These are phyloP conservation scores for Torulaspora pretoriensis DNA, from an alignment of 1,139 yeast species.

Conservation along the genomic window DNA sequence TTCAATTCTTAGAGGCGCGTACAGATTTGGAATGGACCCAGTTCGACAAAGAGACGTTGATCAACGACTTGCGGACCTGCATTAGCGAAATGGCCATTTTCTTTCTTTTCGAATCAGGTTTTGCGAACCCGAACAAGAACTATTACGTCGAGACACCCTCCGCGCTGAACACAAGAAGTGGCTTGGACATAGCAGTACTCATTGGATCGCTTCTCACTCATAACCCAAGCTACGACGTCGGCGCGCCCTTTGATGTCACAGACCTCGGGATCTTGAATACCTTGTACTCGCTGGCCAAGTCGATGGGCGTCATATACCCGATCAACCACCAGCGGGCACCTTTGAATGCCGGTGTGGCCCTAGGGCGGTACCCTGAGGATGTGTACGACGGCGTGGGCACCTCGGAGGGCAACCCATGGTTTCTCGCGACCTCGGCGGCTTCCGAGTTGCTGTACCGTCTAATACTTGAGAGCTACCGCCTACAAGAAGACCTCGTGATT, in stretches of 20 bases:
- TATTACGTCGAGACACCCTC: slow-evolving; percentile 69
- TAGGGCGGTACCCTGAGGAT: slow-evolving; percentile 95
- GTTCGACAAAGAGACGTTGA: slow-evolving; percentile 3
- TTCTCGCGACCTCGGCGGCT: slow-evolving; percentile 78
- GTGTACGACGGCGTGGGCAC: slow-evolving; percentile 74
- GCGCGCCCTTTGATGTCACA: slow-evolving; percentile 57
- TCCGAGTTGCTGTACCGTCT: slow-evolving; percentile 45
- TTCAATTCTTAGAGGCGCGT: slow-evolving; percentile 41
- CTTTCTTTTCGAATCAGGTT: slow-evolving; percentile 45
- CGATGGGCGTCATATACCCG: slow-evolving; percentile 72
- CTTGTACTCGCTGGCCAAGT: slow-evolving; percentile 51
- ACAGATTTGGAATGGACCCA: neutral
- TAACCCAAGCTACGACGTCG: slow-evolving; percentile 40
- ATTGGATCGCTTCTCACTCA: slow-evolving; percentile 67
- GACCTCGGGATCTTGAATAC: slow-evolving; percentile 56
- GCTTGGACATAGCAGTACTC: slow-evolving; percentile 76
- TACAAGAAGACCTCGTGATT: slow-evolving; percentile 38
- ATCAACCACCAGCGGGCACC: slow-evolving; percentile 53
- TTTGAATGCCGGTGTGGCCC: slow-evolving; percentile 55
- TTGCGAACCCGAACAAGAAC: slow-evolving; percentile 42
- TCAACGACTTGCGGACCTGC: slow-evolving; percentile 18
- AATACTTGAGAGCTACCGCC: slow-evolving; percentile 36
- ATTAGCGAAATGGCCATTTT: slow-evolving; percentile 25
- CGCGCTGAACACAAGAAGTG: slow-evolving; percentile 50
- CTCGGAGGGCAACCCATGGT: slow-evolving; percentile 93